Percentiles rank a stretch among this genome's conserved stretches.
Conservation (phyloP, 129 eudicot genomes). For the carrot (Daucus carota) region DNA sequence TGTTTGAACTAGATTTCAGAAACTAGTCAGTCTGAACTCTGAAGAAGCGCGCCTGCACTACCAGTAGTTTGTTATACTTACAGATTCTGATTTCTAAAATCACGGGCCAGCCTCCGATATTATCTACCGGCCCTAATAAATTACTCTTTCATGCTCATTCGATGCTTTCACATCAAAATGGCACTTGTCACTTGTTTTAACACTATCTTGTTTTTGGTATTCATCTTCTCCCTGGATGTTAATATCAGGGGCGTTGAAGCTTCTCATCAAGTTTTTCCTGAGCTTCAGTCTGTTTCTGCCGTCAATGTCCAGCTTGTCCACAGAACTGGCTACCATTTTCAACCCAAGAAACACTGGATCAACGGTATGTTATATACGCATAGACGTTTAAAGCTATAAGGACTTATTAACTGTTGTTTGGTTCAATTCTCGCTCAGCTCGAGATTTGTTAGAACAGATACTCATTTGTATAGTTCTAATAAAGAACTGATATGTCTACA, state of each 20-base stretch:
- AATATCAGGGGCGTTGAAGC: conserved; percentile 24
- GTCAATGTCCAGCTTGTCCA: conserved; percentile 22
- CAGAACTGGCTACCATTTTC: conserved; percentile 68
- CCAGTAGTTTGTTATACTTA: no score
- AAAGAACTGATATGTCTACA: no score
- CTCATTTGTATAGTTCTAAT: no score
- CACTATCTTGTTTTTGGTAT: not conserved
- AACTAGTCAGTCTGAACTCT: no score
- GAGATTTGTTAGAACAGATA: no score
- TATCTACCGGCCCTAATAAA: not conserved
- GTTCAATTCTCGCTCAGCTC: no score
- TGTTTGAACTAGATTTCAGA: no score
- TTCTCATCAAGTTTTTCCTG: conserved; percentile 21
- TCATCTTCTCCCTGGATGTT: not conserved
- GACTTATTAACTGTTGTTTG: no score
- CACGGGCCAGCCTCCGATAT: not conserved
- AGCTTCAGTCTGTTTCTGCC: conserved; percentile 17
- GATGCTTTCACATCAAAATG: not conserved
- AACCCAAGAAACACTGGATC: conserved; percentile 56
- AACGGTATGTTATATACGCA: conserved; percentile 48
- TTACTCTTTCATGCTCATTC: not conserved
- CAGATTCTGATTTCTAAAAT: not conserved
- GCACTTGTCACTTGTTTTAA: not conserved
- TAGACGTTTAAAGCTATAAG: no score
- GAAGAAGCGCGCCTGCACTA: no score